A percentile compares a stretch with the other conserved stretches of the same genome.
phyloP scores from a whole-genome alignment of 768 basidiomycete genomes.

The Boletellus ananas region DNA sequence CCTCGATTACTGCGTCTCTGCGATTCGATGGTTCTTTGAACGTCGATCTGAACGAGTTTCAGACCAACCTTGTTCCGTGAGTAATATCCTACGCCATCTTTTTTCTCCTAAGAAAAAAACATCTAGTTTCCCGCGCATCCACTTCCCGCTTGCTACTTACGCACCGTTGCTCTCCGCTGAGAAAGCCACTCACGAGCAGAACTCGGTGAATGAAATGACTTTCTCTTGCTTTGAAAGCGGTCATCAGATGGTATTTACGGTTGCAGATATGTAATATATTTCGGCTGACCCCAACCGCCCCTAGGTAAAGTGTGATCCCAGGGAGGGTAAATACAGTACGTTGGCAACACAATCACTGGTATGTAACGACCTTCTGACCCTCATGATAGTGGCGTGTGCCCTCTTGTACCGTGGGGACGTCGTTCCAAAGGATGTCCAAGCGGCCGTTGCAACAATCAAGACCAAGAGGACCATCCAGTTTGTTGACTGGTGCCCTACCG shows the following conservation, averaged over 20 bases:
- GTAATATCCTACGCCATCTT: constrained; percentile 29
- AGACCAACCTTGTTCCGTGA: constrained; percentile 96
- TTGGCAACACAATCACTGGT: constrained; percentile 10
- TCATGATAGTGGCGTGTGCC: constrained; percentile 75
- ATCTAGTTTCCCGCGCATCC: constrained; percentile 89
- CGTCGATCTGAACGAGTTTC: constrained; percentile 97
- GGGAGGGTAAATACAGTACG: constrained; percentile 97
- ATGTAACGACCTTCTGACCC: constrained; percentile 11
- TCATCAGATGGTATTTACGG: constrained; percentile 77
- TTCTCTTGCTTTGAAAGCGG: constrained; percentile 96
- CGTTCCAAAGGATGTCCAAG: constrained; percentile 92
- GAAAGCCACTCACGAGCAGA: constrained; percentile 94
- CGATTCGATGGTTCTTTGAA: constrained; percentile 97
- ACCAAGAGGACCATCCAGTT: constrained; percentile 98
- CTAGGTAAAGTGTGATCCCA: constrained; percentile 83
- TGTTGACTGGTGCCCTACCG: constrained; percentile 98
- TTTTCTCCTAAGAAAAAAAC: constrained; percentile 4
- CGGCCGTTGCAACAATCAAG: constrained; percentile 91
- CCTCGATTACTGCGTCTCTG: constrained; percentile 93
- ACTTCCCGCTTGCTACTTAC: constrained; percentile 96
- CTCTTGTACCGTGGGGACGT: constrained; percentile 94
- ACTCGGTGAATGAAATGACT: constrained; percentile 98
- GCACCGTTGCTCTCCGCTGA: constrained; percentile 94
- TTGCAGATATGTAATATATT: neutral
- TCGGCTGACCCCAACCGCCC: constrained; percentile 2